phyloP scores from a whole-genome alignment of 2,329 filamentous ascomycete genomes.

The Huntiella bhutanensis region DNA sequence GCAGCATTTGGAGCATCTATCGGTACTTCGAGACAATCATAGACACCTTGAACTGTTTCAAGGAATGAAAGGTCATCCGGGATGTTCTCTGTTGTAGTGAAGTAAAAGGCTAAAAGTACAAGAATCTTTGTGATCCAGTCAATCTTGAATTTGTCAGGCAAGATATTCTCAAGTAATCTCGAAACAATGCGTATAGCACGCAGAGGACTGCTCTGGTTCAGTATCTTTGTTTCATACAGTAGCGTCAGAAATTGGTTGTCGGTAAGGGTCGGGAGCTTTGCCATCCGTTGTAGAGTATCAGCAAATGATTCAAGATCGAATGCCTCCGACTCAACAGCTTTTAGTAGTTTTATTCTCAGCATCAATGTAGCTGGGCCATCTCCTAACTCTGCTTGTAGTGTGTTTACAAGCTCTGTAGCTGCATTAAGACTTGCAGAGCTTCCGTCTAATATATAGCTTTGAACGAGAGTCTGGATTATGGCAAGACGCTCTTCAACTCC shows the following conservation, averaged over 20 bases:
- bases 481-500: slow-evolving; percentile 45
- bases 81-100: slow-evolving; percentile 22
- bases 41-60: slow-evolving; percentile 18
- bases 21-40: slow-evolving; percentile 24
- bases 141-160: slow-evolving; percentile 29
- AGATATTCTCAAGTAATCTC: slow-evolving; percentile 39
- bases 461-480: slow-evolving; percentile 45
- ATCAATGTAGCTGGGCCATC: slow-evolving; percentile 47
- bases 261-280: slow-evolving; percentile 38
- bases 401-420: slow-evolving; percentile 36
- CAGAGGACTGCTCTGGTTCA: slow-evolving; percentile 35
- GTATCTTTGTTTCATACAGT: slow-evolving; percentile 46
- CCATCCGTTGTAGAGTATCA: slow-evolving; percentile 39
- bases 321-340: slow-evolving; percentile 24
- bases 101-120: slow-evolving; percentile 49
- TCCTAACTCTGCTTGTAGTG: slow-evolving; percentile 43
- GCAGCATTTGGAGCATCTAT: slow-evolving; percentile 43
- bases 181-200: slow-evolving; percentile 36
- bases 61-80: slow-evolving; percentile 7
- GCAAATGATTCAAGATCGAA: slow-evolving; percentile 31
- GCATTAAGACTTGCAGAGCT: slow-evolving; percentile 26
- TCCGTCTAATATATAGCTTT: slow-evolving; percentile 30
- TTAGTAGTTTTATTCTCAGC: slow-evolving; percentile 48
- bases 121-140: slow-evolving; percentile 51
- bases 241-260: slow-evolving; percentile 46